Evolutionary conservation across 345 rosid genomes (phyloP), one percentile per base, ranked within the genome.

Genomic region (Rhodamnia rubescens): DNA sequence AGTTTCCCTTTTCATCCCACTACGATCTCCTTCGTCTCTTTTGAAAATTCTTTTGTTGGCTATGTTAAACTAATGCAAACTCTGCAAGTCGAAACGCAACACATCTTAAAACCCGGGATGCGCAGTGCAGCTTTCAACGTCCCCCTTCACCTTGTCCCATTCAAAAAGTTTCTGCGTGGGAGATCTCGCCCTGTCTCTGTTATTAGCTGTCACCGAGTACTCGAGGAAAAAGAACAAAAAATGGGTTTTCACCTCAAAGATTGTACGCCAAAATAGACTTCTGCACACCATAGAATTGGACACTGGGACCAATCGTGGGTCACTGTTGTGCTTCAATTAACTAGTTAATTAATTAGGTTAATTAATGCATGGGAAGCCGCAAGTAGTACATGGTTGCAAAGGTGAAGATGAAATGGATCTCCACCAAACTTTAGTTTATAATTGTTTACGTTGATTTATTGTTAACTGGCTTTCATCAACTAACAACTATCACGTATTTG

Each of bases 201-300:
- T 78, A 53, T 88, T 86, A 90, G 91, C 91, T 90, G 91, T 86
- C 87, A 58, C 85, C 89, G 82, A 87, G 83, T 49, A 82, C 84
- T 8, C 2, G 8, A 44, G 42, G 57, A 18, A 54, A 54, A 51
- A 53, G 44, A 82, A 82, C 54, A 9, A 27, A 52, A 36, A 15
- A 82, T 16, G 26, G 78, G 47, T 0, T 8, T 69, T 18, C 78
- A 42, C 47, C 78, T 36, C 78, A 69, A 36, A 36, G 78, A 69
- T 52, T 29, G 47, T 15, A 29, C 18, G 58, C 57, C 24, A 53
- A 82, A 27, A 82, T 82, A 52, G 84, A 82, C 58, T 82, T 18
- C 58, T 20, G 36, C 84, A 52, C 47, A 51, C 11, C 22, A 82
- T 8, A 27, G 26, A 52, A 52, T 82, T 82, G 44, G 84, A 52